Percentiles rank a stretch among this genome's conserved stretches.
phyloP scores from a whole-genome alignment of 2,329 filamentous ascomycete species.

The Colletotrichum chlorophyti region DNA sequence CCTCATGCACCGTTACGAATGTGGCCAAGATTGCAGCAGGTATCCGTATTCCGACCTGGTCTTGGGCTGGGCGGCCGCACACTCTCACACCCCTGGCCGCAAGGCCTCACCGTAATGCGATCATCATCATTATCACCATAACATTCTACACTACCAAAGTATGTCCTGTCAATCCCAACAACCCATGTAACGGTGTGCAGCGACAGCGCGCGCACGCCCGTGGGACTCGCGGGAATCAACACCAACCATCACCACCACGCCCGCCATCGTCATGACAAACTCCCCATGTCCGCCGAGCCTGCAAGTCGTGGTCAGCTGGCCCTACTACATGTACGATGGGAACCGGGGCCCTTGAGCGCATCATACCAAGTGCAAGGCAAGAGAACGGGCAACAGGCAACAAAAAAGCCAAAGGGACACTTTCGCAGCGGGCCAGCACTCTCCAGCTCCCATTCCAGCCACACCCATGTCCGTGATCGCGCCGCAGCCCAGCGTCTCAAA shows the following conservation, averaged over 20 bases:
- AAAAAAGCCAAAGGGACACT: too few relatives aligned
- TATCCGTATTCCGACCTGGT: neutral
- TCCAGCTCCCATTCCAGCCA: neutral
- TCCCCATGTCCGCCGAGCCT: constrained; percentile 11
- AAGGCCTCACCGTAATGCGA: constrained; percentile 13
- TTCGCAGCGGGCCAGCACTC: too few relatives aligned
- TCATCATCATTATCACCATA: constrained; percentile 12
- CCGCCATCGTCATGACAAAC: neutral
- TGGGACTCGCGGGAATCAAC: neutral
- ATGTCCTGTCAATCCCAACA: too few relatives aligned
- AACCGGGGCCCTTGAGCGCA: too few relatives aligned
- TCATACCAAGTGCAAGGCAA: too few relatives aligned
- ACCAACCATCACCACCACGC: constrained; percentile 1
- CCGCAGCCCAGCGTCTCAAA: too few relatives aligned
- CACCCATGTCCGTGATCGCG: neutral
- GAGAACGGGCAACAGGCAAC: too few relatives aligned
- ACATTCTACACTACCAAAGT: neutral
- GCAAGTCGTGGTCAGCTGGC: constrained; percentile 23
- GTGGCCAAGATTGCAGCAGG: neutral
- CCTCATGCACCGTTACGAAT: too few relatives aligned
- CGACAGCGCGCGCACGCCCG: neutral
- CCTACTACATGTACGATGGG: too few relatives aligned
- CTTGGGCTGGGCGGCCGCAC: neutral
- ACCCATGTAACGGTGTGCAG: neutral
- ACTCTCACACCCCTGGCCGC: neutral